Conservation (phyloP, 2,329 filamentous ascomycete species). For the Xylariomycetidae sp. region DNA sequence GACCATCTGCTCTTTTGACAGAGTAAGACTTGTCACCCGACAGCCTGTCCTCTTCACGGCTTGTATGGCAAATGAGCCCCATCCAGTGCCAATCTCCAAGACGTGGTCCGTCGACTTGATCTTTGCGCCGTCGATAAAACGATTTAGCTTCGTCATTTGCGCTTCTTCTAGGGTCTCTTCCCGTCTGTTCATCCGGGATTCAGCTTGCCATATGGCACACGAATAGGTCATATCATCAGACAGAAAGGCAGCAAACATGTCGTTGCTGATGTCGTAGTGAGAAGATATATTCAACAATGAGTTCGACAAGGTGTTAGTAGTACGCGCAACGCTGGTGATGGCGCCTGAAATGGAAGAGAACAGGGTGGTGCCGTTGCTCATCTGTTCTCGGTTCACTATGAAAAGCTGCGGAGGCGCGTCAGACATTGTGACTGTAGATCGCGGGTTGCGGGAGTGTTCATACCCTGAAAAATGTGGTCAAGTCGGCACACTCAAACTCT, state of each 20-base stretch:
- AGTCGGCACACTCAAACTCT: constrained; percentile 61
- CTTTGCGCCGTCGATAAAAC: constrained; percentile 60
- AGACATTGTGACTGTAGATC: constrained; percentile 9
- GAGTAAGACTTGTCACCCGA: constrained; percentile 62
- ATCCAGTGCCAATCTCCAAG: constrained; percentile 71
- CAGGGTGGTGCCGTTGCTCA: constrained; percentile 60
- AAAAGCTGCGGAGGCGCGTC: constrained; percentile 49
- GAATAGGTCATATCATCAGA: constrained; percentile 76
- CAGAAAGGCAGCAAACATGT: constrained; percentile 70
- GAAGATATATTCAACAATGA: constrained; percentile 63
- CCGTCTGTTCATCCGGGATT: constrained; percentile 32
- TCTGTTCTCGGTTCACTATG: constrained; percentile 60
- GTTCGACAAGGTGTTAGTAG: constrained; percentile 53
- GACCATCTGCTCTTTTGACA: constrained; percentile 65
- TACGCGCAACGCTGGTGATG: constrained; percentile 53
- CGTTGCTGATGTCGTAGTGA: constrained; percentile 73
- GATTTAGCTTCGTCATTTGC: constrained; percentile 61
- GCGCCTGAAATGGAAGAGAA: constrained; percentile 55
- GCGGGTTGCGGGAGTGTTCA: neutral
- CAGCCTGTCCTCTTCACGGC: constrained; percentile 64
- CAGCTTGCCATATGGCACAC: constrained; percentile 60
- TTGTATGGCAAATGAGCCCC: constrained; percentile 70
- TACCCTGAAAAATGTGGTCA: constrained; percentile 65
- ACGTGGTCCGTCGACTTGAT: constrained; percentile 64
- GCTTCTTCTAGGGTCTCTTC: constrained; percentile 60